A percentile compares a stretch with the other conserved stretches of the same genome.
These are phyloP conservation scores for Paramyrothecium sp. DNA, from an alignment of 2,329 filamentous ascomycete genomes.

Conservation along the genomic window DNA sequence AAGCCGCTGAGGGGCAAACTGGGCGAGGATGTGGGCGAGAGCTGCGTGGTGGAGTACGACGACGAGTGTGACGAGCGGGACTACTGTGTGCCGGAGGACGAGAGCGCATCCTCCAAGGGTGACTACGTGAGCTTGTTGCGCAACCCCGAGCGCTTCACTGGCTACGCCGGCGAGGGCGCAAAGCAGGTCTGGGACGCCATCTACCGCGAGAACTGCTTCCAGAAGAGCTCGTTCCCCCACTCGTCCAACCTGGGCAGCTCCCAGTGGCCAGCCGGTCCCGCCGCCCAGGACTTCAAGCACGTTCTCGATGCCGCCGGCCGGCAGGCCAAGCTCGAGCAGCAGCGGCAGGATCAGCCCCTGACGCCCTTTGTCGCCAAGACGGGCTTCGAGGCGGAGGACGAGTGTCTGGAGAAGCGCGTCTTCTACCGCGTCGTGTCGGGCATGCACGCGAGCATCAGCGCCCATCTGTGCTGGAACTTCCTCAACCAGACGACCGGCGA, in stretches of 20 bases:
- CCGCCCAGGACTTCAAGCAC: conserved; percentile 59
- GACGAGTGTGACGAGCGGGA: conserved; percentile 96
- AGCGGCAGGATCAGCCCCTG: conserved; percentile 41
- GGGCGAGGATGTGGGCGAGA: conserved; percentile 86
- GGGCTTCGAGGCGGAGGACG: conserved; percentile 77
- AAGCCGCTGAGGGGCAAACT: conserved; percentile 78
- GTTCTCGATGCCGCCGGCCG: conserved; percentile 59
- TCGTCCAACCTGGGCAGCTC: conserved; percentile 53
- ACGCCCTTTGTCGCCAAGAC: conserved; percentile 61
- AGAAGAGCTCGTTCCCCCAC: conserved; percentile 61
- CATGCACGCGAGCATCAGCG: conserved; percentile 97
- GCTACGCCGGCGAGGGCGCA: conserved; percentile 81
- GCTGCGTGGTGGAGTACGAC: conserved; percentile 95
- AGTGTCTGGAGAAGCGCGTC: conserved; percentile 97
- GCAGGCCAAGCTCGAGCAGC: conserved; percentile 60
- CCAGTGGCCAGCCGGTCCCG: conserved; percentile 44
- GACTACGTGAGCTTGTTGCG: conserved; percentile 94
- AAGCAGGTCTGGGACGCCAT: conserved; percentile 95
- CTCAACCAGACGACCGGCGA: conserved; percentile 91
- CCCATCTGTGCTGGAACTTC: conserved; percentile 94
- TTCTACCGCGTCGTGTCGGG: conserved; percentile 94
- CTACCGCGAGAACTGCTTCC: conserved; percentile 96
- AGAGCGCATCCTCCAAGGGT: conserved; percentile 80
- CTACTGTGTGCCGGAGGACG: conserved; percentile 95
- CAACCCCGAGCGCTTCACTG: conserved; percentile 95